phyloP scores from a whole-genome alignment of 139 green algal genomes.

The Chlamydomonas schloesseri region DNA sequence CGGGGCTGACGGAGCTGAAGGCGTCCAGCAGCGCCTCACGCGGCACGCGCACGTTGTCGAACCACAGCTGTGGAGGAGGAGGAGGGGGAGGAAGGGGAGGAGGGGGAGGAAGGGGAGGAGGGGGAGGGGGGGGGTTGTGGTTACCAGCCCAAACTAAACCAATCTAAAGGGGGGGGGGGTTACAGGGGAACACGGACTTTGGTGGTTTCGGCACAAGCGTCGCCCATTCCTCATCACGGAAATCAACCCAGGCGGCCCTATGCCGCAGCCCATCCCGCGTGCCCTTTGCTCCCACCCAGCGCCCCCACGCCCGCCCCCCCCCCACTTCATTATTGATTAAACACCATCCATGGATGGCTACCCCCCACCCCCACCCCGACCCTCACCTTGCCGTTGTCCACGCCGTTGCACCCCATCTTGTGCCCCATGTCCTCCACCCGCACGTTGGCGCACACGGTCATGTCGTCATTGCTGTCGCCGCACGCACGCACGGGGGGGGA shows the following conservation, averaged over 20 bases:
- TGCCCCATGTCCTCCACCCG: conserved; percentile 86
- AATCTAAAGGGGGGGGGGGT: too few species aligned
- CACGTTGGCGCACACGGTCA: conserved; percentile 60
- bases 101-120: background rate
- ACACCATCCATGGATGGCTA: too few species aligned
- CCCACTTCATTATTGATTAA: too few species aligned
- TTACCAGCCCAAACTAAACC: too few species aligned
- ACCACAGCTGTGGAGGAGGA: conserved; percentile 41
- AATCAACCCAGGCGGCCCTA: too few species aligned
- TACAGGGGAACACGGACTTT: background rate
- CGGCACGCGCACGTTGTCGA: conserved; percentile 72
- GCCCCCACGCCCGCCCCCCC: background rate
- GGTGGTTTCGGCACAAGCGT: too few species aligned
- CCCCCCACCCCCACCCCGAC: conserved; percentile 53
- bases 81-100: background rate
- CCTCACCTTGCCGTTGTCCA: conserved; percentile 94
- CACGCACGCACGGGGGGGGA: too few species aligned
- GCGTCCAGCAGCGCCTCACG: conserved; percentile 82
- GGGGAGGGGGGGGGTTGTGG: background rate
- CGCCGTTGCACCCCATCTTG: conserved; percentile 93
- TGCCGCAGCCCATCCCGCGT: too few species aligned
- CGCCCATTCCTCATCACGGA: too few species aligned
- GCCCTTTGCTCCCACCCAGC: too few species aligned
- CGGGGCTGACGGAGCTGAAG: conserved; percentile 68
- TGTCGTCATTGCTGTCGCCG: conserved; percentile 68